Conservation (phyloP, 345 rosid species). For the Ceriops decandra region DNA sequence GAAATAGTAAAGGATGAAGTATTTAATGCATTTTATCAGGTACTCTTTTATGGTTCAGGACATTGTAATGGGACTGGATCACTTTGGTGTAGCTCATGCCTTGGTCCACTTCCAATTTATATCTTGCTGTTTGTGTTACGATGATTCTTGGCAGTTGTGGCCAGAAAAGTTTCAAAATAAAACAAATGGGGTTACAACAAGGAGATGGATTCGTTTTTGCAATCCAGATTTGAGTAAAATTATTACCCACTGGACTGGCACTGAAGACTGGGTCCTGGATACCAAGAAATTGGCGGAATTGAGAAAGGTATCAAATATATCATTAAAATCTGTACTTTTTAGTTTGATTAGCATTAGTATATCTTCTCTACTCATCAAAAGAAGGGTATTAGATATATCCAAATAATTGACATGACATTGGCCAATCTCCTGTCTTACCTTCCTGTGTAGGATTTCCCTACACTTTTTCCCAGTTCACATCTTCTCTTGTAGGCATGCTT, state of each 20-base stretch:
- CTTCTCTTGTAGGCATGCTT: no score
- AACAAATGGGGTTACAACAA: constrained; percentile 80
- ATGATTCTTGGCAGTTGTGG: constrained; percentile 51
- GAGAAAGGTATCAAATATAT: constrained; percentile 37
- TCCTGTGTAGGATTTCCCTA: no score
- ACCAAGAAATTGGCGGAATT: constrained; percentile 60
- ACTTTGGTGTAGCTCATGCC: neutral
- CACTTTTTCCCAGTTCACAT: no score
- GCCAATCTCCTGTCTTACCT: no score
- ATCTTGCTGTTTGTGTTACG: constrained; percentile 12
- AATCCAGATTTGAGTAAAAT: constrained; percentile 64
- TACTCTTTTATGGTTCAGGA: constrained; percentile 7
- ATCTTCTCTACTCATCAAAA: no score
- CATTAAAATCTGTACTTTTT: no score
- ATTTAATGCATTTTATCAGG: constrained; percentile 64
- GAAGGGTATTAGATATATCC: no score
- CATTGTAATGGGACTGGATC: neutral
- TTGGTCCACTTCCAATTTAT: neutral
- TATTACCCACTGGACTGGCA: constrained; percentile 60
- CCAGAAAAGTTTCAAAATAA: constrained; percentile 73
- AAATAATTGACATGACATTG: no score
- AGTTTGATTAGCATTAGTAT: no score
- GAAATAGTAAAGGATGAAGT: constrained; percentile 75
- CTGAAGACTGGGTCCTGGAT: constrained; percentile 69
- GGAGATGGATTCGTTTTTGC: constrained; percentile 77